A percentile compares a stretch with the other conserved stretches of the same genome.
Evolutionary conservation across 1,139 yeast genomes (phyloP).

Genomic region (Saccharomyces uvarum): DNA sequence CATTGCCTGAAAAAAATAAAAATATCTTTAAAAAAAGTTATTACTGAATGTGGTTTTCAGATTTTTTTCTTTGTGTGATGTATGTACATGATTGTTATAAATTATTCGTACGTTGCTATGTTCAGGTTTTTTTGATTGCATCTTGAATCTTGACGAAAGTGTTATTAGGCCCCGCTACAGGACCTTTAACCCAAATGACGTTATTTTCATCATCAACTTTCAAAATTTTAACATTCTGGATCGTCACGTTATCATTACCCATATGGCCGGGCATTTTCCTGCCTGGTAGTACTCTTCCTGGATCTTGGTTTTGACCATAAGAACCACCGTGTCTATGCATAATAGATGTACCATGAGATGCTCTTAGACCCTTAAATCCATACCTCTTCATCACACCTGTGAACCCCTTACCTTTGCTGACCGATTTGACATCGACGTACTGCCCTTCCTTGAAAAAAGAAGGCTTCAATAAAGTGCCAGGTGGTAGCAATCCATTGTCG

Average conservation of each 20-base stretch:
- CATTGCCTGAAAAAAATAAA: not conserved
- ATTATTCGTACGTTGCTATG: not conserved
- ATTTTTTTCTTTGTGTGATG: not conserved
- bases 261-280: constrained; percentile 97
- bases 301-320: constrained; percentile 89
- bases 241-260: constrained; percentile 74
- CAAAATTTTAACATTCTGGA: constrained; percentile 67
- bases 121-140: constrained; percentile 43
- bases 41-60: not conserved
- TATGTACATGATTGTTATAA: not conserved
- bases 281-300: constrained; percentile 94
- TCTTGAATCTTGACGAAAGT: constrained; percentile 69
- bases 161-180: constrained; percentile 85
- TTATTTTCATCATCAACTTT: constrained; percentile 78
- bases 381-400: constrained; percentile 98
- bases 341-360: constrained; percentile 91
- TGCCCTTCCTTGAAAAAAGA: constrained; percentile 82
- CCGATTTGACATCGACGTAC: constrained; percentile 69
- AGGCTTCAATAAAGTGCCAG: constrained; percentile 74
- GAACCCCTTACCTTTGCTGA: constrained; percentile 91
- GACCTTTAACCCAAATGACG: constrained; percentile 76
- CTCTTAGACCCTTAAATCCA: constrained; percentile 84
- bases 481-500: constrained; percentile 56
- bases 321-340: constrained; percentile 97
- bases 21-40: not conserved